Base-by-base conservation (phyloP, 2,329 filamentous ascomycete species). In the Emmonsiellopsis sp. region DNA sequence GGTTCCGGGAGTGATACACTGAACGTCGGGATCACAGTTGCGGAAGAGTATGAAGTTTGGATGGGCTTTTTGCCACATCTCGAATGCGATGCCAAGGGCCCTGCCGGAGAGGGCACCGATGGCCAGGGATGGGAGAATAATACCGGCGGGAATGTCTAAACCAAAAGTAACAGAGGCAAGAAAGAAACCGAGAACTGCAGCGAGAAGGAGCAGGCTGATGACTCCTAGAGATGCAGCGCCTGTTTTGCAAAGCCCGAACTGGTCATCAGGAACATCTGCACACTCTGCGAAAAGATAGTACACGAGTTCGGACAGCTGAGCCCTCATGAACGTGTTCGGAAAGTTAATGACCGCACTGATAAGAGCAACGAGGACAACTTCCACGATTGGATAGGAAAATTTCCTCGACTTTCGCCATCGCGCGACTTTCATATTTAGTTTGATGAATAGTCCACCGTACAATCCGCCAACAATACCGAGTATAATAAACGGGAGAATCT, bases 251-350 rank as follows among this genome's bases (percentile, higher is more conserved):
- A 98, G 83, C 35, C 89, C 89, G 54, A 97, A 87, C 53, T 85
- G 86, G 71, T 98, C 93, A 61, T 94, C 88, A 16, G 84, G 79
- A 16, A 90, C 80, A 58, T 86, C 82, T 3, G 84, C 84, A 69
- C 93, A 98, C 71, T 98, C 92, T 7, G 89, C 83, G 67, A 98
- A 97, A 31, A 98, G 82, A 54, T 86, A 87, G 57, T 91, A 91
- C 13, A 97, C 91, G 2, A 98, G 82, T 67, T 96, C 89, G 0
- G 90, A 91, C 20, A 87, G 83, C 67, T 97, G 92, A 3, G 90
- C 87, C 61, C 93, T 86, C 86, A 97, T 95, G 70, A 96, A 97
- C 53, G 90, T 85, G 71, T 96, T 95, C 9, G 93, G 93, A 63
- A 90, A 98, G 74, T 95, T 96, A 70, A 97, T 81, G 44, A 97